Conservation (phyloP, 257 asterid genomes). For the Fraxinus anomala region DNA sequence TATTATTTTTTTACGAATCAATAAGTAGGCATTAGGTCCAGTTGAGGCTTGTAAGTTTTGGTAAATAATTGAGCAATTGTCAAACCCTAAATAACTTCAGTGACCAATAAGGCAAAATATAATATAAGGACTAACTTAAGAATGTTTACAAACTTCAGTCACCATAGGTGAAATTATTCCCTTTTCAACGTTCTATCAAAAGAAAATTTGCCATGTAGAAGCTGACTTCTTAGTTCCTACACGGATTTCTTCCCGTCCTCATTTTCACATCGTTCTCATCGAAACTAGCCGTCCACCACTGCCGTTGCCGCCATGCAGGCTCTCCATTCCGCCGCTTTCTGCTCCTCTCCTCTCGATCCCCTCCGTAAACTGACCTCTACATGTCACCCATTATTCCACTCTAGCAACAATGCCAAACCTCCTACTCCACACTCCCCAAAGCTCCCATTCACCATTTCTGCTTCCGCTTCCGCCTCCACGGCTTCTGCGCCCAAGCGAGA, state of each 20-base stretch:
- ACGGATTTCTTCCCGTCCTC: background rate
- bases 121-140: background rate
- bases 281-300: conserved; percentile 14
- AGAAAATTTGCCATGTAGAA: too few species aligned
- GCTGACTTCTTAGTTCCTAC: background rate
- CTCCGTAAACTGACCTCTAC: conserved; percentile 33
- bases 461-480: conserved; percentile 29
- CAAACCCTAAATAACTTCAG: too few species aligned
- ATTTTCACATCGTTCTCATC: conserved; percentile 33
- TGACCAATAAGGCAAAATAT: background rate
- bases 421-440: conserved; percentile 20
- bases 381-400: conserved; percentile 20
- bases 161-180: background rate
- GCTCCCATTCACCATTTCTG: conserved; percentile 28
- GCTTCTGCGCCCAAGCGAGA: conserved; percentile 49
- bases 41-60: too few species aligned
- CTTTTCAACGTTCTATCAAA: too few species aligned
- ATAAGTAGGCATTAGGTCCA: too few species aligned
- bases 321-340: conserved; percentile 34
- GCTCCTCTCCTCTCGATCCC: conserved; percentile 46
- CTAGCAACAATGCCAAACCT: conserved; percentile 28
- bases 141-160: too few species aligned
- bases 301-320: conserved; percentile 36
- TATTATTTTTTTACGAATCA: too few species aligned
- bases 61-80: background rate